Conservation (phyloP, 192 early-diverging fungal genomes). For the Umbelopsis sp. region DNA sequence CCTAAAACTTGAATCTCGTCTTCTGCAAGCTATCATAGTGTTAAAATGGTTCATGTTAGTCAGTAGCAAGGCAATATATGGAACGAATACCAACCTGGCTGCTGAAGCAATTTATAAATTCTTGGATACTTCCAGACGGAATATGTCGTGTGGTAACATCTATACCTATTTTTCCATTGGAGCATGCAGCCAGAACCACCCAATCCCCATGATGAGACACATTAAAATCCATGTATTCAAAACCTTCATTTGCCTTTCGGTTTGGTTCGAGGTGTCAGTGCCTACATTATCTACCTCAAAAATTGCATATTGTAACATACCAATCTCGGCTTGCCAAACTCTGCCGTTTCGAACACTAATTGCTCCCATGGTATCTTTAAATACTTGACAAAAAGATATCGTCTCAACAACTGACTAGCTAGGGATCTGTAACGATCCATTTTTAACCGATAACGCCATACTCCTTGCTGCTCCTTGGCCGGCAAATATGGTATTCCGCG, state of each 20-base stretch:
- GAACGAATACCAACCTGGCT: background rate
- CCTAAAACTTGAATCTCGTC: conserved; percentile 28
- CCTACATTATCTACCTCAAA: background rate
- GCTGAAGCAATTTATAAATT: background rate
- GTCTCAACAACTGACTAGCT: background rate
- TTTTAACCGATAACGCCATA: background rate
- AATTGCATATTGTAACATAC: background rate
- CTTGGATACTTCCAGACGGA: conserved; percentile 24
- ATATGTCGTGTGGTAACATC: conserved; percentile 55
- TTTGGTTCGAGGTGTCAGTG: background rate
- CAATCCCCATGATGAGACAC: conserved; percentile 64
- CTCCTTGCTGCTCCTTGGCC: background rate
- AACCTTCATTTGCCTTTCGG: conserved; percentile 27
- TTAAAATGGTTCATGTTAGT: background rate
- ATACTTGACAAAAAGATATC: background rate
- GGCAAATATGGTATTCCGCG: background rate
- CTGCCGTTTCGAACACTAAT: background rate
- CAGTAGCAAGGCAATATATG: background rate
- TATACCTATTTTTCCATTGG: conserved; percentile 43
- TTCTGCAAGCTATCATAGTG: background rate
- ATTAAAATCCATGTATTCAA: conserved; percentile 45
- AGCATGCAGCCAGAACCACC: conserved; percentile 54
- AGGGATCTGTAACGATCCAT: background rate
- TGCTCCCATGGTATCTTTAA: background rate
- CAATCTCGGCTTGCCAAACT: background rate